Evolutionary conservation across 164 flowering plant genomes (phyloP).

Genomic region (Macadamia tetraphylla): DNA sequence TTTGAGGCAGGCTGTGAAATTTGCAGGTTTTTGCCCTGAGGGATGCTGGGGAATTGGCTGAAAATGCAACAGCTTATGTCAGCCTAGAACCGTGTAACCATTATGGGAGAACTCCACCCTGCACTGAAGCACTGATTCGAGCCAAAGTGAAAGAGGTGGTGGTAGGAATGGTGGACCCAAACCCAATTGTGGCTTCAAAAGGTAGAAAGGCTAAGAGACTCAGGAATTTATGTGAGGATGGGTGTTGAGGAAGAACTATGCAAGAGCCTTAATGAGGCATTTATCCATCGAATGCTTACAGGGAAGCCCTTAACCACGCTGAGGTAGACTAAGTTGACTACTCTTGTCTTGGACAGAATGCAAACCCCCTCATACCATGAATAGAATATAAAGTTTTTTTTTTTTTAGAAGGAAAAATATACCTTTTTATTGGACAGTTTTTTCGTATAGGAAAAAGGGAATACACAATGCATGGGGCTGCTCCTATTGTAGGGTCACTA

Average conservation of each 20-base stretch:
- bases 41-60: slow-evolving; percentile 83
- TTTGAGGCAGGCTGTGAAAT: slow-evolving; percentile 11
- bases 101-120: slow-evolving; percentile 93
- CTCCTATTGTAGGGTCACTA: no score
- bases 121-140: slow-evolving; percentile 81
- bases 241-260: no score
- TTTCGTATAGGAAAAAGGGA: no score
- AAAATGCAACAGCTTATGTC: slow-evolving; percentile 89
- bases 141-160: slow-evolving; percentile 89
- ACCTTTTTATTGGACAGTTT: no score
- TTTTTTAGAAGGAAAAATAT: background rate
- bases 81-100: slow-evolving; percentile 97
- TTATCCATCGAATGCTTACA: slow-evolving; percentile 22
- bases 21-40: slow-evolving; percentile 87
- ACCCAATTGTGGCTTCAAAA: no score
- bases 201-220: no score
- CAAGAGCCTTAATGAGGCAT: no score
- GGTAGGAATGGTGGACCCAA: slow-evolving; percentile 29
- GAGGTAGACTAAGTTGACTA: slow-evolving; percentile 35
- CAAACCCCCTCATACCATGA: background rate
- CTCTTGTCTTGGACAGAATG: background rate
- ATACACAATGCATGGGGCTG: no score
- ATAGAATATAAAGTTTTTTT: background rate
- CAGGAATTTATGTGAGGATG: no score
- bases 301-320: slow-evolving; percentile 76